These are phyloP conservation scores for Trichomonas tenax DNA, from an alignment of 208 protist genomes.

Conservation along the genomic window DNA sequence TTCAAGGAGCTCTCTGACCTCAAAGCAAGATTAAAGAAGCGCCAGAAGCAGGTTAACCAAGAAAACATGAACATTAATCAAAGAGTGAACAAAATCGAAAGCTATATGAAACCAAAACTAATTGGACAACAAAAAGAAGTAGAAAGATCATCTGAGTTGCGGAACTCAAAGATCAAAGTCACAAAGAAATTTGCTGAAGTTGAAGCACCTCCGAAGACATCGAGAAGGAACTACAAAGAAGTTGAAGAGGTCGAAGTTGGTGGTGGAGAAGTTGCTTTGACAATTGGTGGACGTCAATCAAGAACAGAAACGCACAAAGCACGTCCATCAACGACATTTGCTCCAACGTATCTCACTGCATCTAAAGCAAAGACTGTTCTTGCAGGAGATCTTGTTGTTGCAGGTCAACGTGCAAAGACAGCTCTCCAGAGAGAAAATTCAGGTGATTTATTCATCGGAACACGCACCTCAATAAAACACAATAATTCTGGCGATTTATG, in stretches of 20 bases:
- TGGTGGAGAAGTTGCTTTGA: neutral
- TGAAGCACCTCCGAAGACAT: neutral
- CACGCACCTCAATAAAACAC: neutral
- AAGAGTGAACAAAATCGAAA: neutral
- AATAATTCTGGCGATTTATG: neutral
- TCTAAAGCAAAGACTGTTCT: neutral
- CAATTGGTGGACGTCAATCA: neutral
- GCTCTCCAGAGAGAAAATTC: neutral
- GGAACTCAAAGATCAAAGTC: neutral
- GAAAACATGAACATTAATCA: neutral
- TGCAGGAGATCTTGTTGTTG: neutral
- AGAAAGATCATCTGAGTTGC: neutral
- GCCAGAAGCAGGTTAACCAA: neutral
- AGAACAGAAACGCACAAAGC: neutral
- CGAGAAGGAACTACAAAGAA: neutral
- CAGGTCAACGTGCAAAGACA: too few species aligned
- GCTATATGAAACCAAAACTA: neutral
- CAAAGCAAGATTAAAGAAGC: neutral
- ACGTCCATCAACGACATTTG: neutral
- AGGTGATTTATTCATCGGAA: neutral
- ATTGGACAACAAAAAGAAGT: neutral
- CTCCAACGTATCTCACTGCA: neutral
- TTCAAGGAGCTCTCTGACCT: neutral
- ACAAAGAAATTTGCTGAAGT: neutral
- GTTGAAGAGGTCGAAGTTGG: neutral